These are phyloP conservation scores for Venturia oleaginea DNA, from an alignment of 2,329 filamentous ascomycete species.

Conservation along the genomic window DNA sequence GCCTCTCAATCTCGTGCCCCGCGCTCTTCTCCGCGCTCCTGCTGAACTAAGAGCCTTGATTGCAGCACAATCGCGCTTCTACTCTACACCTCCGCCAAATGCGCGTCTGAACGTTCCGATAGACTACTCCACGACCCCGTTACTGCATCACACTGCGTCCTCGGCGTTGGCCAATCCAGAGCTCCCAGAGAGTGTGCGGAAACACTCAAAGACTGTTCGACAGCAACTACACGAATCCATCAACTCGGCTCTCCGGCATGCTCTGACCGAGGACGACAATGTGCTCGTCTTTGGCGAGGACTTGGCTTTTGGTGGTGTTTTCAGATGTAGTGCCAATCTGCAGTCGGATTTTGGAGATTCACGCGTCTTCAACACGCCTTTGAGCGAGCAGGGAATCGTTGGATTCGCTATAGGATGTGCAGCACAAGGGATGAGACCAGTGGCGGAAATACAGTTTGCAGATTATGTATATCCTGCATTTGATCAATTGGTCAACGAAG, in stretches of 20 bases:
- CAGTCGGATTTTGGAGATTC: conserved; percentile 79
- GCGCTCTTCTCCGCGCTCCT: conserved; percentile 6
- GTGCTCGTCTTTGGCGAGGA: conserved; percentile 94
- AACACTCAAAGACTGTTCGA: conserved; percentile 64
- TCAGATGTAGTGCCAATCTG: conserved; percentile 86
- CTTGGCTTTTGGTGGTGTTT: conserved; percentile 93
- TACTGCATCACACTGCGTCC: conserved; percentile 73
- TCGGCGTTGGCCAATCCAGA: conserved; percentile 62
- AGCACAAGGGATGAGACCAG: conserved; percentile 81
- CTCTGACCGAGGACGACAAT: conserved; percentile 72
- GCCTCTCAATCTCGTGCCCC: conserved; percentile 1
- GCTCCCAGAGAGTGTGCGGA: conserved; percentile 55
- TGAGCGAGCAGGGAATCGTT: conserved; percentile 89
- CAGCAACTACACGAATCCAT: conserved; percentile 93
- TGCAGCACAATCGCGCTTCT: conserved; percentile 22
- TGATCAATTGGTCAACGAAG: conserved; percentile 90
- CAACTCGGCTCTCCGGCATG: conserved; percentile 78
- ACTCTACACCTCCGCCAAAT: conserved; percentile 41
- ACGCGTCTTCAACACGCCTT: conserved; percentile 90
- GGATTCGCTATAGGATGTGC: conserved; percentile 89
- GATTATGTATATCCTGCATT: conserved; percentile 92
- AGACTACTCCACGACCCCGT: conserved; percentile 73
- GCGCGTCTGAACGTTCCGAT: conserved; percentile 72
- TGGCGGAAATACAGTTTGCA: conserved; percentile 93
- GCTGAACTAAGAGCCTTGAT: conserved; percentile 4